These are phyloP conservation scores for Haberlea rhodopensis DNA, from an alignment of 257 asterid genomes.

Conservation along the genomic window DNA sequence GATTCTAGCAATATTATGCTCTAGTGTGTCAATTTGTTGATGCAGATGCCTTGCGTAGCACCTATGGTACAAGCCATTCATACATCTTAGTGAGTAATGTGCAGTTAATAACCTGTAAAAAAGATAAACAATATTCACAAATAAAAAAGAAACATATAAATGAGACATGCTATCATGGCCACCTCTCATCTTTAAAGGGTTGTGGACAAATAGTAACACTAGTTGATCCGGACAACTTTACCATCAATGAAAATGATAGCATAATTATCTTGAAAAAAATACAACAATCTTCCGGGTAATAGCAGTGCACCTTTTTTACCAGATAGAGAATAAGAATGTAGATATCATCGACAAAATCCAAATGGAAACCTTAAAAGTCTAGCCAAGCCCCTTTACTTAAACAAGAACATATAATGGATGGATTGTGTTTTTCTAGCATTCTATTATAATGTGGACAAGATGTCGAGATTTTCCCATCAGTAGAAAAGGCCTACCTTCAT, in stretches of 20 bases:
- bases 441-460: background rate
- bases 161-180: background rate
- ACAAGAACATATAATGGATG: background rate
- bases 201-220: background rate
- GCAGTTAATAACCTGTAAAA: conserved; percentile 11
- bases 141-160: conserved; percentile 6
- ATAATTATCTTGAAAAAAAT: background rate
- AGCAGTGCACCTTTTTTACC: conserved; percentile 10
- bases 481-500: conserved; percentile 45
- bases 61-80: background rate
- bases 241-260: background rate
- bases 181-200: conserved; percentile 12
- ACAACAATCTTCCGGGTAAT: background rate
- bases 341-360: conserved; percentile 8
- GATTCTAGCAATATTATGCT: background rate
- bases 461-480: conserved; percentile 1
- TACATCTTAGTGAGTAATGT: background rate
- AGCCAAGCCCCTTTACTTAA: background rate
- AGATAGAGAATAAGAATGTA: conserved; percentile 1
- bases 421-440: conserved; percentile 10
- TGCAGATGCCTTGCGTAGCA: background rate
- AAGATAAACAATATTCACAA: background rate
- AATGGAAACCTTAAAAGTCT: conserved; percentile 4
- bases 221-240: no score
- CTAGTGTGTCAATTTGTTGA: background rate